phyloP scores from a whole-genome alignment of 768 basidiomycete genomes.

The Podaxis sp. region DNA sequence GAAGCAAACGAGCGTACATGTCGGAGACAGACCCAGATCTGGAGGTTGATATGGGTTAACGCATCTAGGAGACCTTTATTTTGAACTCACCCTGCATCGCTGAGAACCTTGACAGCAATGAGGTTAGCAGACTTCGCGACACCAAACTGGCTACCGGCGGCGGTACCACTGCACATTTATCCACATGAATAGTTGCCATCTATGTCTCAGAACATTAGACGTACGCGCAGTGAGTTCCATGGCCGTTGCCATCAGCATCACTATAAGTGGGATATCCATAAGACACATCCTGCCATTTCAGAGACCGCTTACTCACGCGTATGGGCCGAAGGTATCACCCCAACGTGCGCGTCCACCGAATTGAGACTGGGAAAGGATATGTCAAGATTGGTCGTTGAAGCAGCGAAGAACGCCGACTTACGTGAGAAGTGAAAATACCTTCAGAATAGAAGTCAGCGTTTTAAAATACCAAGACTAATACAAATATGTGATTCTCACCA shows the following conservation, averaged over 20 bases:
- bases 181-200: not conserved
- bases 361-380: conserved; percentile 15
- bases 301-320: conserved; percentile 16
- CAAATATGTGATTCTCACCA: conserved; percentile 15
- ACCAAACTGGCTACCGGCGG: conserved; percentile 24
- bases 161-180: conserved; percentile 19
- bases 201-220: not conserved
- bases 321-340: conserved; percentile 32
- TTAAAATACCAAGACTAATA: not conserved
- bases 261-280: not conserved
- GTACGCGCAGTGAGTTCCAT: conserved; percentile 34
- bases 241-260: conserved; percentile 35
- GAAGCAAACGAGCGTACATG: not conserved
- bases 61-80: no score
- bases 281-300: not conserved
- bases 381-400: not conserved
- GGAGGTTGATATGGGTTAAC: not conserved
- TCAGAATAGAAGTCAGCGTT: not conserved
- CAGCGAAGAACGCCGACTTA: not conserved
- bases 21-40: conserved; percentile 11
- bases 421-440: conserved; percentile 23
- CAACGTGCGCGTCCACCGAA: conserved; percentile 40
- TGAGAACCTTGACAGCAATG: conserved; percentile 41
- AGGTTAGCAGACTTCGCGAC: conserved; percentile 29
- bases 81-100: conserved; percentile 25